Evolutionary conservation across 495 filamentous ascomycete species (phyloP).

Genomic region (Umbilicaria muhlenbergii): DNA sequence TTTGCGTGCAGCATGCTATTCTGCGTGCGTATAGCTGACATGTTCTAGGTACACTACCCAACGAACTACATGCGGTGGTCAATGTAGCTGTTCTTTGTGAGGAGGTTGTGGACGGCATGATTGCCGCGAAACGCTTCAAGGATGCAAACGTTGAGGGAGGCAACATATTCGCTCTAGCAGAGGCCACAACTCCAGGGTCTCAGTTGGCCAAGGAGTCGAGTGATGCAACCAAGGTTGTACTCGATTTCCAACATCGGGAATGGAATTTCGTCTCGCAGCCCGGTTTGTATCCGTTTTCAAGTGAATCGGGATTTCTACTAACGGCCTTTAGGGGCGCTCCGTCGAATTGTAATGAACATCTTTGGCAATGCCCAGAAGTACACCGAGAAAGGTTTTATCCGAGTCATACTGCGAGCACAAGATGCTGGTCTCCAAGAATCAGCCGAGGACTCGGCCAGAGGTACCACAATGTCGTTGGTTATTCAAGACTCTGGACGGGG

Average conservation of each 20-base stretch:
- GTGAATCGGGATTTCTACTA: no score
- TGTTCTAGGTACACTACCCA: background rate
- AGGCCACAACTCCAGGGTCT: conserved; percentile 3
- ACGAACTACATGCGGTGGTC: conserved; percentile 9
- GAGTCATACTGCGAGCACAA: background rate
- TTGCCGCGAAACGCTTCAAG: conserved; percentile 18
- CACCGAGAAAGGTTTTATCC: conserved; percentile 12
- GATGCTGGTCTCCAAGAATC: no score
- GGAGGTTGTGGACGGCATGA: conserved; percentile 30
- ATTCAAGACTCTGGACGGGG: conserved; percentile 56
- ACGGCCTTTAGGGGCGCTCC: conserved; percentile 21
- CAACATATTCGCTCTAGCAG: conserved; percentile 13
- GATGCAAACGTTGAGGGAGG: conserved; percentile 14
- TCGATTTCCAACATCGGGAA: conserved; percentile 18
- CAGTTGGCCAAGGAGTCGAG: background rate
- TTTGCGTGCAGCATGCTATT: background rate
- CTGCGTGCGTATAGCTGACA: background rate
- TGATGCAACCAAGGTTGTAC: conserved; percentile 18
- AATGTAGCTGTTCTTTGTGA: conserved; percentile 23
- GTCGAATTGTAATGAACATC: conserved; percentile 30
- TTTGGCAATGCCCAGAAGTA: conserved; percentile 31
- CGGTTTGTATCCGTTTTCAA: no score
- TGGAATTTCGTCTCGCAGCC: conserved; percentile 22
- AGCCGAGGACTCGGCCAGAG: conserved; percentile 19
- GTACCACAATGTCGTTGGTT: conserved; percentile 28